Evolutionary conservation across 345 rosid genomes (phyloP).

Genomic region (Moricandia moricandioides): DNA sequence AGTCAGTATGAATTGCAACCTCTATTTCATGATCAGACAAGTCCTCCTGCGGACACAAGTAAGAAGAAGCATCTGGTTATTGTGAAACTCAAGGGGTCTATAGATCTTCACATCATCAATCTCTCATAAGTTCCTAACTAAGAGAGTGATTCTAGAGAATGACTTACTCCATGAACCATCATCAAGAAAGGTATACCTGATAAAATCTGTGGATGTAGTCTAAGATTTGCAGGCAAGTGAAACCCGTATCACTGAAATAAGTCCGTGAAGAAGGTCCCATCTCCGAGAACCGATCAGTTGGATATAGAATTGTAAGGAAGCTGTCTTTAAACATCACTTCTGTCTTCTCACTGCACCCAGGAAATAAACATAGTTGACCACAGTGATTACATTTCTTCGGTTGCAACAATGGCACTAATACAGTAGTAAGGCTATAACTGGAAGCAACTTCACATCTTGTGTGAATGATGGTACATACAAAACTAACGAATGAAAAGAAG

Average conservation of each 20-base stretch:
- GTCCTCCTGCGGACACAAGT: conserved; percentile 59
- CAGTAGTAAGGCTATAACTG: too few species aligned
- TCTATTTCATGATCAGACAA: conserved; percentile 64
- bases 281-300: conserved; percentile 81
- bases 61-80: conserved; percentile 15
- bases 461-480: neutral
- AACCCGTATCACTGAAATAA: conserved; percentile 75
- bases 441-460: too few species aligned
- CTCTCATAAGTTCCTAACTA: neutral
- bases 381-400: conserved; percentile 7
- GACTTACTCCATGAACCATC: neutral
- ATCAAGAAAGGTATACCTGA: conserved; percentile 55
- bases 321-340: conserved; percentile 67
- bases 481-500: conserved; percentile 14
- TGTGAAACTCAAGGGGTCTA: neutral
- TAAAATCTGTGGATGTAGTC: conserved; percentile 70
- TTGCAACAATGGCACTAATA: conserved; percentile 1
- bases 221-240: conserved; percentile 72
- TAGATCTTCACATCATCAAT: neutral
- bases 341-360: conserved; percentile 63
- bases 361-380: neutral
- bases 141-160: neutral
- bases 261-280: conserved; percentile 90
- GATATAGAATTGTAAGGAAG: conserved; percentile 78
- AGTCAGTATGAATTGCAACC: conserved; percentile 80